Conservation (phyloP, 192 early-diverging fungal species). For the Cetraspora pellucida region DNA sequence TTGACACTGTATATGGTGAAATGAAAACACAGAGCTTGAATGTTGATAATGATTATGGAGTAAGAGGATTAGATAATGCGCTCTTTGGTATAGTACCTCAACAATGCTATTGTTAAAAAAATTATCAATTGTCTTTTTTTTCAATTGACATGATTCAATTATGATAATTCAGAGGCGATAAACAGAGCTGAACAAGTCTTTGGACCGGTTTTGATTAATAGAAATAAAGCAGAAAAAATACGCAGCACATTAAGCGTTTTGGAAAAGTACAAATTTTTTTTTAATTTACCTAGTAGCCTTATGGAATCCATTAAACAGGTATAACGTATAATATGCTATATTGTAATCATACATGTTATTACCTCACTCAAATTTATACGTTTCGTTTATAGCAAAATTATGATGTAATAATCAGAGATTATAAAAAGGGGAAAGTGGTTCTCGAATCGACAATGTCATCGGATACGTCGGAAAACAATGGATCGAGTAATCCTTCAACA, state of each 20-base stretch:
- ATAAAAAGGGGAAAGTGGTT: conserved; percentile 85
- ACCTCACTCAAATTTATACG: background rate
- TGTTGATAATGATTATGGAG: conserved; percentile 77
- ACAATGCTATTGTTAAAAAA: background rate
- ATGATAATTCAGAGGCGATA: conserved; percentile 51
- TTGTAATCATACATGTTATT: too few relatives aligned
- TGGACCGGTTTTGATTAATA: conserved; percentile 81
- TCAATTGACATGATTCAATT: background rate
- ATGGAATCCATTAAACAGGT: conserved; percentile 83
- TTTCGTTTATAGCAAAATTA: conserved; percentile 65
- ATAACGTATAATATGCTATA: background rate
- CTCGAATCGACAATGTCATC: conserved; percentile 46
- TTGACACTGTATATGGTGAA: conserved; percentile 89
- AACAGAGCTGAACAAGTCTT: conserved; percentile 81
- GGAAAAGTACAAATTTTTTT: conserved; percentile 96
- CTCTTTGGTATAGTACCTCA: conserved; percentile 60
- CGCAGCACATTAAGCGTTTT: conserved; percentile 85
- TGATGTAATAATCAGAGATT: conserved; percentile 90
- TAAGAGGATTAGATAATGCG: conserved; percentile 66
- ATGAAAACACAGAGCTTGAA: conserved; percentile 87
- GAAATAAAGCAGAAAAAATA: conserved; percentile 88
- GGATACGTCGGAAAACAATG: conserved; percentile 36
- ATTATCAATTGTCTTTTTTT: background rate
- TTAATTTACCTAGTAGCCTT: conserved; percentile 90
- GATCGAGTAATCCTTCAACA: background rate